Conservation (phyloP, 805 yeast species). For the Tetrapisispora namnaoensis region DNA sequence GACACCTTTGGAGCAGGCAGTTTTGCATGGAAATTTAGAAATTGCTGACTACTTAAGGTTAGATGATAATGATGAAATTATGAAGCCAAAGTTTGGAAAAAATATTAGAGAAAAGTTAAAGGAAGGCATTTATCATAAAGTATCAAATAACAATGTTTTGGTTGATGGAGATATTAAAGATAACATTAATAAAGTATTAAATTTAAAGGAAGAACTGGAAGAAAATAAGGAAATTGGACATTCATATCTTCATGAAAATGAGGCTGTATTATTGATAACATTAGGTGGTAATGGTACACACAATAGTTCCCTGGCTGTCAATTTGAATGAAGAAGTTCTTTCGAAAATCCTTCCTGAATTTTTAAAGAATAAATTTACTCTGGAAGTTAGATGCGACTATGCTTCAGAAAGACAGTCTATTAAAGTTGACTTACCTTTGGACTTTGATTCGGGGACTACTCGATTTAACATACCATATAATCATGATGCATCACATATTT, state of each 20-base stretch:
- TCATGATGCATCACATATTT: constrained; percentile 41
- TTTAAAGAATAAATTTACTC: constrained; percentile 77
- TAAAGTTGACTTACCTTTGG: constrained; percentile 69
- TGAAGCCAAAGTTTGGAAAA: constrained; percentile 11
- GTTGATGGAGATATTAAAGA: background rate
- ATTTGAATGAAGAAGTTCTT: constrained; percentile 63
- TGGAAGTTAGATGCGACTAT: constrained; percentile 41
- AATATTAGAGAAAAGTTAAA: background rate
- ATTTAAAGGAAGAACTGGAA: constrained; percentile 16
- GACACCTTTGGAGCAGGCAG: constrained; percentile 97
- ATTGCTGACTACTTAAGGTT: constrained; percentile 50
- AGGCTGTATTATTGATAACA: constrained; percentile 68
- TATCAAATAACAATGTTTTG: background rate
- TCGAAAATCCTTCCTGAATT: constrained; percentile 72
- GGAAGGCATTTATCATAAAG: constrained; percentile 1
- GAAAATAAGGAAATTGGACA: constrained; percentile 84
- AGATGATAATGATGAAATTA: constrained; percentile 14
- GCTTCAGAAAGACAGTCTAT: constrained; percentile 44
- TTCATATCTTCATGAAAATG: constrained; percentile 51
- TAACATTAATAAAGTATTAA: background rate
- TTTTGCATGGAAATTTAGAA: constrained; percentile 73
- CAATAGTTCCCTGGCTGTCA: constrained; percentile 46
- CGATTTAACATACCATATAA: constrained; percentile 50
- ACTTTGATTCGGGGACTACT: constrained; percentile 65
- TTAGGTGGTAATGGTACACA: constrained; percentile 80